Evolutionary conservation across 148 eudicot species (phyloP).

Genomic region (Euryodendron excelsum): DNA sequence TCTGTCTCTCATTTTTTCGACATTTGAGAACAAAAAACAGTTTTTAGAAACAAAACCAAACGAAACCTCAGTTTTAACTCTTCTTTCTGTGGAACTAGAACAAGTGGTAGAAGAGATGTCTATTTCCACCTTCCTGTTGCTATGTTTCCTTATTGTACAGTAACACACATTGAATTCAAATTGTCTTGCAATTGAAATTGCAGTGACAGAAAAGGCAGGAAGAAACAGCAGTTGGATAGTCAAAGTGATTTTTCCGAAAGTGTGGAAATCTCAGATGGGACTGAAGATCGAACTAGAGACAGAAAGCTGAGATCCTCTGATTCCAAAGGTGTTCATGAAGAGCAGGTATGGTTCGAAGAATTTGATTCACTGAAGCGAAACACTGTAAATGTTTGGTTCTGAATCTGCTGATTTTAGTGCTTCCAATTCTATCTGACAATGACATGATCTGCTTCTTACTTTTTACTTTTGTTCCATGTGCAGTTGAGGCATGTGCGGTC

Average conservation of each 20-base stretch:
- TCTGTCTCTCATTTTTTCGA: background rate
- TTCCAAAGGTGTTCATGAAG: constrained; percentile 36
- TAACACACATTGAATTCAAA: background rate
- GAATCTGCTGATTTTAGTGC: background rate
- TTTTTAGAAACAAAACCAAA: background rate
- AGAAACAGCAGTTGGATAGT: constrained; percentile 53
- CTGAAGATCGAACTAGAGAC: constrained; percentile 41
- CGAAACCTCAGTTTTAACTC: background rate
- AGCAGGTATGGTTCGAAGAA: constrained; percentile 48
- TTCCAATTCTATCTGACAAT: background rate
- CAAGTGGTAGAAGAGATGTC: background rate
- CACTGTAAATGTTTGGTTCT: background rate
- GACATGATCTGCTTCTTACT: background rate
- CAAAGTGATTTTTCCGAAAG: constrained; percentile 53
- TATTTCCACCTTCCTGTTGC: background rate
- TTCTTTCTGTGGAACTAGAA: background rate
- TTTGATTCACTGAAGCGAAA: background rate
- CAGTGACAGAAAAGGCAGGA: constrained; percentile 51
- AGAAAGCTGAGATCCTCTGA: constrained; percentile 34
- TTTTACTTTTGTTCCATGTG: constrained; percentile 21
- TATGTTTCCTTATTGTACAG: background rate
- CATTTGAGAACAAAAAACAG: background rate
- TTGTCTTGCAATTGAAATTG: background rate
- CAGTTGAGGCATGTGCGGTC: constrained; percentile 64
- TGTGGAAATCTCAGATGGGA: constrained; percentile 48